Conservation (phyloP, 1,284 basidiomycete species). For the Tilletia caries region DNA sequence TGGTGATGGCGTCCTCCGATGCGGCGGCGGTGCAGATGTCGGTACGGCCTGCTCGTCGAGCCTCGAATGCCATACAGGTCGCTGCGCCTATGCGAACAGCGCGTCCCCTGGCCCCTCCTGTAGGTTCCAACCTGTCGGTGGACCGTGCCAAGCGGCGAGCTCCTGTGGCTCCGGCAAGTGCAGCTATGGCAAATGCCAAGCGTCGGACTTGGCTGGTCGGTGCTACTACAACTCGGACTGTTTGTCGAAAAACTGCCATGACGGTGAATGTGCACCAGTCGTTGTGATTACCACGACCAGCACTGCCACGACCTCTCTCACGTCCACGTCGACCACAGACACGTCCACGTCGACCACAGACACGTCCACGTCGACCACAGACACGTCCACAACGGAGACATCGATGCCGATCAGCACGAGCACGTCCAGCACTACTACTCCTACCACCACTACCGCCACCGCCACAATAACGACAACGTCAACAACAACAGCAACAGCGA, state of each 20-base stretch:
- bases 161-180: neutral
- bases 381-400: neutral
- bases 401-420: neutral
- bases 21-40: neutral
- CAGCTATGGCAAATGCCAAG: neutral
- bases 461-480: neutral
- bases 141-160: neutral
- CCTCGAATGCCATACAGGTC: neutral
- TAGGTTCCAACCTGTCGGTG: neutral
- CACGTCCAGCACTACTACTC: neutral
- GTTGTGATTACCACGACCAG: neutral
- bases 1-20: neutral
- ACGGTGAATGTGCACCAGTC: neutral
- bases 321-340: too few species aligned
- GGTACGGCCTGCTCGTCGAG: neutral
- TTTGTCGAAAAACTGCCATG: neutral
- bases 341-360: too few species aligned
- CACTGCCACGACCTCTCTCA: neutral
- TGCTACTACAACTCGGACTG: neutral
- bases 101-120: neutral
- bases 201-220: neutral
- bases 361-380: too few species aligned
- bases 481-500: neutral
- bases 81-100: neutral
- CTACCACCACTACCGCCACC: neutral